Evolutionary conservation across 1,284 basidiomycete species (phyloP), one percentile per base, ranked within the genome.

Genomic region (Bjerkandera adusta): DNA sequence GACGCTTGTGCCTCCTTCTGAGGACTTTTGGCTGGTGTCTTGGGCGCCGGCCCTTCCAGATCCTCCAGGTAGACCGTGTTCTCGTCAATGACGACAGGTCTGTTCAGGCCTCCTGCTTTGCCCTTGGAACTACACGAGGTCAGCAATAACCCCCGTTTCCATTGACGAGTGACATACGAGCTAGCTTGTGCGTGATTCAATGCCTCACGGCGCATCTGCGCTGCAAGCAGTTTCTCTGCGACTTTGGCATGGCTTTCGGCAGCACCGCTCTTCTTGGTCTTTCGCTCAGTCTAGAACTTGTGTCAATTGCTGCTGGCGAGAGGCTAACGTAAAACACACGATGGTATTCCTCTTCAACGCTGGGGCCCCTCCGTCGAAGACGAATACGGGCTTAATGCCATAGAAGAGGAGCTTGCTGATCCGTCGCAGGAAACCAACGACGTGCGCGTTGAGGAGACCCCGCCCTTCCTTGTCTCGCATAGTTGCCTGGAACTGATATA

Each of bases 401-500:
- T 97, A 95, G 68, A 95, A 98, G 38, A 99, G 69, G 13, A 99
- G 77, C 67, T 98, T 98, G 67, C 88, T 86, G 49, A 99, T 97
- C 3, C 97, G 79, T 26, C 94, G 76, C 41, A 97, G 72, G 66
- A 99, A 98, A 18, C 96, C 96, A 38, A 99, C 72, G 20, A 99
- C 85, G 69, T 99, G 97, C 1, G 96, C 95, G 60, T 98, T 98
- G 49, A 89, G 80, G 32, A 99, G 71, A 8, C 82, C 92, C 20
- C 85, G 81, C 12, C 97, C 97, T 50, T 98, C 92, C 62, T 93
- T 96, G 69, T 97, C 95, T 22, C 97, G 83, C 95, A 99, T 98
- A 1, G 97, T 98, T 30, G 95, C 95, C 70, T 97, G 94, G 61
- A 97, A 97, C 69, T 97, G 88, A 60, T 99, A 99, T 51, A 99